These are phyloP conservation scores for Lepidopterella palustris DNA, from an alignment of 495 filamentous ascomycete genomes.

Conservation along the genomic window DNA sequence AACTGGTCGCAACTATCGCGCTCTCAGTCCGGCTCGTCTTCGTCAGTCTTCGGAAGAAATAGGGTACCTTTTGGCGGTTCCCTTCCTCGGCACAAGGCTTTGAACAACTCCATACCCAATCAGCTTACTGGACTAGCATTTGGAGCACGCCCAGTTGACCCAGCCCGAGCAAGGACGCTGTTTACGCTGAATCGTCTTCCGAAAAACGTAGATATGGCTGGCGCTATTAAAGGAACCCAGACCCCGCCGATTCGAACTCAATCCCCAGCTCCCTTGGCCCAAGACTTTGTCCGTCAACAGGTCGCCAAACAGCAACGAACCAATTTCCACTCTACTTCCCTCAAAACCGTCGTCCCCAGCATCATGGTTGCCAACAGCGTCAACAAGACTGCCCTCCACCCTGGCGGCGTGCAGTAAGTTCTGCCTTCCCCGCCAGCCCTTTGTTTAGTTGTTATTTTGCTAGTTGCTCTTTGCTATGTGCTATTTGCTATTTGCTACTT, in stretches of 20 bases:
- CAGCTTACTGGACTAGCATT: background rate
- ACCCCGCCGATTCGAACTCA: slow-evolving; percentile 44
- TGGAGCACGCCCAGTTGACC: background rate
- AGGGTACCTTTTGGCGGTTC: background rate
- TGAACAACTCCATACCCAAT: background rate
- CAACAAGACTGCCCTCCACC: slow-evolving; percentile 86
- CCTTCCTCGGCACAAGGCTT: slow-evolving; percentile 3
- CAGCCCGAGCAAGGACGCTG: background rate
- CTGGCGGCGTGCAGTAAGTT: slow-evolving; percentile 81
- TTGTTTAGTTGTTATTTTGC: slow-evolving; percentile 13
- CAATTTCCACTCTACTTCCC: slow-evolving; percentile 59
- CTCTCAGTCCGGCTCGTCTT: background rate
- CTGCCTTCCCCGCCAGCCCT: slow-evolving; percentile 13
- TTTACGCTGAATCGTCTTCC: slow-evolving; percentile 15
- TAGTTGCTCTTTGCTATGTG: slow-evolving; percentile 6
- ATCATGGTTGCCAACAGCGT: slow-evolving; percentile 70
- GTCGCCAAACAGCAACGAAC: slow-evolving; percentile 54
- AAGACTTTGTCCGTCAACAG: slow-evolving; percentile 56
- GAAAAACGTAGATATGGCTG: slow-evolving; percentile 12
- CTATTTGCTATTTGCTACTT: too few species aligned
- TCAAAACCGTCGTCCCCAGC: slow-evolving; percentile 47
- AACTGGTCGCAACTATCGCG: background rate
- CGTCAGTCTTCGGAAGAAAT: slow-evolving; percentile 1
- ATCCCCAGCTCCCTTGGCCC: slow-evolving; percentile 46
- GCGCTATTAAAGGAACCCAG: slow-evolving; percentile 24